phyloP scores from a whole-genome alignment of 1,284 basidiomycete genomes.

The Phellinidium pouzarii region DNA sequence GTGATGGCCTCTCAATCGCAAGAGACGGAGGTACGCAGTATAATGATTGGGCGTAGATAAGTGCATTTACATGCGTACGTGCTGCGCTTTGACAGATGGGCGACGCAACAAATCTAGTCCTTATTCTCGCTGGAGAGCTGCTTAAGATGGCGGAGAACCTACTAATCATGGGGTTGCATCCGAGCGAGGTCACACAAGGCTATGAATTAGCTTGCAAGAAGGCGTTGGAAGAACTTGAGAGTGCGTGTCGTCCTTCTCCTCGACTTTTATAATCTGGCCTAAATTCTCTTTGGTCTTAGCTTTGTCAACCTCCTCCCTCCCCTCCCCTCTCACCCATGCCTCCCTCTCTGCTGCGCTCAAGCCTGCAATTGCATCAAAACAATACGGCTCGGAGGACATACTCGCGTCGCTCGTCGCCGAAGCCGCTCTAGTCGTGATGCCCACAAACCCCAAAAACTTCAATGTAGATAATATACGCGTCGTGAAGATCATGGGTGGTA shows the following conservation, averaged over 20 bases:
- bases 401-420: slow-evolving; percentile 87
- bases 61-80: background rate
- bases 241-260: slow-evolving; percentile 43
- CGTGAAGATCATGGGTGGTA: slow-evolving; percentile 98
- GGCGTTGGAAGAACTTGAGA: slow-evolving; percentile 84
- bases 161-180: slow-evolving; percentile 94
- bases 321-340: slow-evolving; percentile 73
- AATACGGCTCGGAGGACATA: slow-evolving; percentile 89
- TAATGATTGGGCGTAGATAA: background rate
- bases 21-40: slow-evolving; percentile 73
- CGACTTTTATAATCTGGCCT: slow-evolving; percentile 18
- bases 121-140: slow-evolving; percentile 94
- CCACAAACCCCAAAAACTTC: slow-evolving; percentile 82
- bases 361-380: slow-evolving; percentile 93
- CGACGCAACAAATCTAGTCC: slow-evolving; percentile 91
- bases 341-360: slow-evolving; percentile 79
- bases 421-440: slow-evolving; percentile 88
- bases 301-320: slow-evolving; percentile 58
- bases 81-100: too few species aligned
- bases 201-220: slow-evolving; percentile 92
- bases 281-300: slow-evolving; percentile 33
- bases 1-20: slow-evolving; percentile 98
- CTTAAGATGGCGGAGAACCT: slow-evolving; percentile 92
- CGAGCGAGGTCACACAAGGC: slow-evolving; percentile 89
- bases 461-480: slow-evolving; percentile 98